These are phyloP conservation scores for Desmodesmus armatus DNA, from an alignment of 139 green algal species.

Conservation along the genomic window DNA sequence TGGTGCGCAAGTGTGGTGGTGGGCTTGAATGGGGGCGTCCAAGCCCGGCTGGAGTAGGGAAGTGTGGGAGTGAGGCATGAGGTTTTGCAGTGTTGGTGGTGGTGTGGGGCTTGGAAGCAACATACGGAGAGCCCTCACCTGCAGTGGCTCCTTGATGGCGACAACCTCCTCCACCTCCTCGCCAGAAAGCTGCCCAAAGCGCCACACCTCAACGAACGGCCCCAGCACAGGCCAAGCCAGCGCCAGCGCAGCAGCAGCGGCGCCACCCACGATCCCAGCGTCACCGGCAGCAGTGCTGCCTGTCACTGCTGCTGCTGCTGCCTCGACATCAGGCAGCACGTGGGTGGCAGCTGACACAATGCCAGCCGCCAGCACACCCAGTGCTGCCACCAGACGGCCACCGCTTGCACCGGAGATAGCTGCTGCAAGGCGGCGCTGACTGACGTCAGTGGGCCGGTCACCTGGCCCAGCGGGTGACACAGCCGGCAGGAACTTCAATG, in stretches of 20 bases:
- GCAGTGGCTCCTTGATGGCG: slow-evolving; percentile 72
- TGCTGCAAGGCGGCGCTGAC: slow-evolving; percentile 59
- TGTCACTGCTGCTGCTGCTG: slow-evolving; percentile 36
- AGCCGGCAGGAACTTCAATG: too few relatives aligned
- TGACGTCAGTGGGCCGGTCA: slow-evolving; percentile 56
- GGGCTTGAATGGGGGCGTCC: too few relatives aligned
- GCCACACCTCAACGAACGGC: slow-evolving; percentile 75
- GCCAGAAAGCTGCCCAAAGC: slow-evolving; percentile 47
- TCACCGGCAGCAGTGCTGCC: slow-evolving; percentile 36
- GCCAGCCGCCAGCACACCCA: slow-evolving; percentile 29
- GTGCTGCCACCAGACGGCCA: slow-evolving; percentile 32
- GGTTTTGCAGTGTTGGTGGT: too few relatives aligned
- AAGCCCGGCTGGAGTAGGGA: too few relatives aligned
- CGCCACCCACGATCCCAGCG: slow-evolving; percentile 38
- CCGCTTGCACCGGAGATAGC: slow-evolving; percentile 53
- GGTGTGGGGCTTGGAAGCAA: too few relatives aligned
- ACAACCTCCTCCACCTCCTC: slow-evolving; percentile 83
- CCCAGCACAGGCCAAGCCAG: slow-evolving; percentile 72
- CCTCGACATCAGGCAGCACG: slow-evolving; percentile 17
- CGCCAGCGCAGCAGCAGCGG: slow-evolving; percentile 49
- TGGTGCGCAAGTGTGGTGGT: too few relatives aligned
- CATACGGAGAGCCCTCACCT: slow-evolving; percentile 46
- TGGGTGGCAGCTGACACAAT: slow-evolving; percentile 40
- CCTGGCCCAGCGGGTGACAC: too few relatives aligned
- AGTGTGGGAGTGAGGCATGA: too few relatives aligned